phyloP scores from a whole-genome alignment of 257 asterid species.

The Solanum pennellii region DNA sequence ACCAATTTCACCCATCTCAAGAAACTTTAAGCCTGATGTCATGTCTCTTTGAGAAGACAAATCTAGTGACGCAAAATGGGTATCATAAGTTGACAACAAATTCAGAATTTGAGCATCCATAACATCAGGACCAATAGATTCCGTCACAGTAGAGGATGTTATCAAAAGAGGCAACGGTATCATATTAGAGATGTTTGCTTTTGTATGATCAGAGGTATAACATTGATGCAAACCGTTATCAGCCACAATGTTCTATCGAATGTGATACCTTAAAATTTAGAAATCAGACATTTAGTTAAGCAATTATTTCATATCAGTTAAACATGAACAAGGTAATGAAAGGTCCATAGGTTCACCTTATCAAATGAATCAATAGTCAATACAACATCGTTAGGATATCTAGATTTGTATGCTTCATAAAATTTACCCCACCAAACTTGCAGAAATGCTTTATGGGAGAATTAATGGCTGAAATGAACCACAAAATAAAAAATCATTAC shows the following conservation, averaged over 20 bases:
- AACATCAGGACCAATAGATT: no score
- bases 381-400: neutral
- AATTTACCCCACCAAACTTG: slow-evolving; percentile 18
- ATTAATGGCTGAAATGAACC: neutral
- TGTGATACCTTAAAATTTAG: neutral
- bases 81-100: no score
- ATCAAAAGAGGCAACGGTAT: neutral
- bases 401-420: slow-evolving; percentile 1
- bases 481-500: neutral
- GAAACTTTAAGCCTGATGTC: no score
- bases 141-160: no score
- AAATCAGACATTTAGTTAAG: neutral
- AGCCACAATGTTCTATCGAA: neutral
- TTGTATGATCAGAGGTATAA: neutral
- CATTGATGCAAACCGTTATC: neutral
- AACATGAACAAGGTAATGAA: neutral
- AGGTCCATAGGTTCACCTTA: slow-evolving; percentile 7
- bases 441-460: slow-evolving; percentile 10
- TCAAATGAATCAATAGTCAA: neutral
- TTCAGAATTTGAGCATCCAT: no score
- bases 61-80: no score
- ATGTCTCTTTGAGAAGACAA: no score
- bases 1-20: no score
- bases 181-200: neutral
- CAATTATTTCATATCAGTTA: neutral